These are phyloP conservation scores for Cryptococcus sp. DNA, from an alignment of 1,284 basidiomycete genomes.

Conservation along the genomic window DNA sequence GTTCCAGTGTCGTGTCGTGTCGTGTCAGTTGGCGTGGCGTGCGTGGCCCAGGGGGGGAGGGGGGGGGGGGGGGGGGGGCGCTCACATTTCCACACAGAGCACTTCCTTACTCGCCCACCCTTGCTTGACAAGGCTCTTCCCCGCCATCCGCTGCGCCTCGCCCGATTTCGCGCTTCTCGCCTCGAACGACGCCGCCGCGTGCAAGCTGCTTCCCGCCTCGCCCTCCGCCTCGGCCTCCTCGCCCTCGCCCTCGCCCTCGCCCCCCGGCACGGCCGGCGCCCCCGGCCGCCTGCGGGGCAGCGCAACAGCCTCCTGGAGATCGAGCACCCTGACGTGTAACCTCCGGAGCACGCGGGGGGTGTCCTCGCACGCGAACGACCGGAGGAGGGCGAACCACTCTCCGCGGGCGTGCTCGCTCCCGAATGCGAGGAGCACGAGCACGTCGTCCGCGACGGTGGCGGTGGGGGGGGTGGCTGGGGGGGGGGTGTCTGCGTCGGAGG, in stretches of 20 bases:
- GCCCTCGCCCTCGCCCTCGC: too few species aligned
- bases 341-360: conserved; percentile 18
- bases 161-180: conserved; percentile 5
- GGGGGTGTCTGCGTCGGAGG: too few species aligned
- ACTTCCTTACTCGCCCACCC: conserved; percentile 27
- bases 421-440: conserved; percentile 6
- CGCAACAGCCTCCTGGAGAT: conserved; percentile 21
- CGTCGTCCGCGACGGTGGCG: neutral
- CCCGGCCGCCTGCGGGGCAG: neutral
- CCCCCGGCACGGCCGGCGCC: too few species aligned
- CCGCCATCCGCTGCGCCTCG: neutral
- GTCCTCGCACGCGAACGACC: conserved; percentile 1
- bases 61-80: too few species aligned
- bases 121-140: conserved; percentile 4
- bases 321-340: conserved; percentile 23
- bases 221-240: neutral
- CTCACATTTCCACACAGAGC: conserved; percentile 28
- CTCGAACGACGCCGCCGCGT: conserved; percentile 1
- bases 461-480: neutral
- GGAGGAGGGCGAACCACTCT: conserved; percentile 11
- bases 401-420: neutral
- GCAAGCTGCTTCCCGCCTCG: neutral
- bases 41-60: too few species aligned
- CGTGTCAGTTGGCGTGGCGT: too few species aligned
- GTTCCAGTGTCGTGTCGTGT: too few species aligned